Conservation (phyloP, 495 filamentous ascomycete species). For the Xylaria castorea region DNA sequence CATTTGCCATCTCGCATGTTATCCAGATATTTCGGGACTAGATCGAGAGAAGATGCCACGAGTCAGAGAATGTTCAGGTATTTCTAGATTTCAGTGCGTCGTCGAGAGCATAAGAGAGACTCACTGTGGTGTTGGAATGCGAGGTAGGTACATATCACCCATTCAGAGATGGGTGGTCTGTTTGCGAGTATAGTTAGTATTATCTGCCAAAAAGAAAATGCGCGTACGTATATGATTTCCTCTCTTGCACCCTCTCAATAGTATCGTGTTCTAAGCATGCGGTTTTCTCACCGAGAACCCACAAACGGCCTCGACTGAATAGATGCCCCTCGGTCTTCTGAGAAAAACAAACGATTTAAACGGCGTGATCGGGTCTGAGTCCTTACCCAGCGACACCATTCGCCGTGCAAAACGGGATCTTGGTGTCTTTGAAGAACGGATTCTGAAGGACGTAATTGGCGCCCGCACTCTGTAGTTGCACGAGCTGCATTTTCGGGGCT, state of each 20-base stretch:
- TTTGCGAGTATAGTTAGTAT: constrained; percentile 3
- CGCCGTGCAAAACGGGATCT: constrained; percentile 72
- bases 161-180: constrained; percentile 82
- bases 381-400: constrained; percentile 73
- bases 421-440: constrained; percentile 68
- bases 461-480: constrained; percentile 80
- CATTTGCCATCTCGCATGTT: constrained; percentile 60
- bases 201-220: background rate
- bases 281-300: background rate
- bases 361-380: background rate
- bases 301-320: background rate
- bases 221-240: background rate
- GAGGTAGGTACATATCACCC: constrained; percentile 64
- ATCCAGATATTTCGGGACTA: constrained; percentile 61
- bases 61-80: constrained; percentile 25
- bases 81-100: background rate
- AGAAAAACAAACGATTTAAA: background rate
- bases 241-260: background rate
- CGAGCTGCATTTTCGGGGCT: constrained; percentile 67
- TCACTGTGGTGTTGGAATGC: constrained; percentile 54
- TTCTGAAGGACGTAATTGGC: constrained; percentile 68
- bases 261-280: background rate
- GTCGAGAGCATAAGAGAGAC: constrained; percentile 13
- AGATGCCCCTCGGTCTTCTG: background rate
- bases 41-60: constrained; percentile 20